Conservation (phyloP, 768 basidiomycete genomes). For the Leccinum obscurum region DNA sequence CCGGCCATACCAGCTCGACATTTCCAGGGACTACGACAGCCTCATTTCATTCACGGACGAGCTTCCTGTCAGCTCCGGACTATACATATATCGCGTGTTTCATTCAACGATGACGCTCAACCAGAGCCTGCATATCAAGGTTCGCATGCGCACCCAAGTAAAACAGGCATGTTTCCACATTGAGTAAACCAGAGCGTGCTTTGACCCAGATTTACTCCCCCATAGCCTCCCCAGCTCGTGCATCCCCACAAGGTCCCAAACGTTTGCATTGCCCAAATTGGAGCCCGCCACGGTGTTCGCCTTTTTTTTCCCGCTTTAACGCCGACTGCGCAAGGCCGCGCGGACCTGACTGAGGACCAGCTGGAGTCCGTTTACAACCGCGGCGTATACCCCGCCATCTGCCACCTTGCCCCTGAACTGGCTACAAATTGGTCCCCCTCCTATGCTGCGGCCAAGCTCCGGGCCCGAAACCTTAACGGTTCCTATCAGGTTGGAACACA, state of each 20-base stretch:
- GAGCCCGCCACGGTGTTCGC: background rate
- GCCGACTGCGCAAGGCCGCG: background rate
- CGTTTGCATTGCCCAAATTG: slow-evolving; percentile 6
- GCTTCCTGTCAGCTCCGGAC: background rate
- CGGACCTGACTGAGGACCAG: background rate
- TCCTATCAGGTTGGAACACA: slow-evolving; percentile 3
- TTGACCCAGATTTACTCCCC: background rate
- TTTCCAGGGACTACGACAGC: slow-evolving; percentile 5
- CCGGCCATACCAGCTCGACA: background rate
- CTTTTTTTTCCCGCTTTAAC: slow-evolving; percentile 8
- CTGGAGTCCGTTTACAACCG: background rate
- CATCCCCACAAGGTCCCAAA: slow-evolving; percentile 5
- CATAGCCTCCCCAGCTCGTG: background rate
- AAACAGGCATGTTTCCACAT: background rate
- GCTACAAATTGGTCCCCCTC: slow-evolving; percentile 8
- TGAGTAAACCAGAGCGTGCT: background rate
- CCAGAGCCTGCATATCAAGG: slow-evolving; percentile 1
- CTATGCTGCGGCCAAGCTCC: background rate
- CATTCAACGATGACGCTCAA: slow-evolving; percentile 3
- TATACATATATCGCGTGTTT: slow-evolving; percentile 4
- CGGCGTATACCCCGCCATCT: slow-evolving; percentile 2
- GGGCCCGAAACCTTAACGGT: slow-evolving; percentile 3
- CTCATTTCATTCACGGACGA: slow-evolving; percentile 4
- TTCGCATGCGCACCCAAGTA: background rate
- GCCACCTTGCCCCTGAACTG: slow-evolving; percentile 1